phyloP scores from a whole-genome alignment of 345 rosid genomes.

The Pugionium cornutum region DNA sequence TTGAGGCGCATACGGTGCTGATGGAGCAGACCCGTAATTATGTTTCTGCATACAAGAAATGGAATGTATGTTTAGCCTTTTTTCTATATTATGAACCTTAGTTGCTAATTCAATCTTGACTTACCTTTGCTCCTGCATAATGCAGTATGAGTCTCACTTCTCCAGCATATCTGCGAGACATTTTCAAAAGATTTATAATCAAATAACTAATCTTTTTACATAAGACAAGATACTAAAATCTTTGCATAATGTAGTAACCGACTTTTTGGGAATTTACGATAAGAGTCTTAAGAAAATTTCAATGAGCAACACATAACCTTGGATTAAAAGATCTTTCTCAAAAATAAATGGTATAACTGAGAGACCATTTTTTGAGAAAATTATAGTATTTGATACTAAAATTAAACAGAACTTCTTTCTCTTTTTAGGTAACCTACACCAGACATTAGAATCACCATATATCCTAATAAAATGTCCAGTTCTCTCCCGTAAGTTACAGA shows the following conservation, averaged over 20 bases:
- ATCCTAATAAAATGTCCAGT: neutral
- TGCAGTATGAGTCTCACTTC: conserved; percentile 73
- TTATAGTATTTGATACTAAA: no score
- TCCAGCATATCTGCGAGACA: conserved; percentile 70
- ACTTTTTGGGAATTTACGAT: neutral
- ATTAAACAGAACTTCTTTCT: no score
- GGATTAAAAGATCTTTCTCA: neutral
- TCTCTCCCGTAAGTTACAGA: neutral
- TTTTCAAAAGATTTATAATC: conserved; percentile 8
- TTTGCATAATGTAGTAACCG: neutral
- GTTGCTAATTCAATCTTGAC: neutral
- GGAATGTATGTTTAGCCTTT: conserved; percentile 2
- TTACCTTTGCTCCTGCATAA: conserved; percentile 62
- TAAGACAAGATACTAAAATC: neutral
- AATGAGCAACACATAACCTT: neutral
- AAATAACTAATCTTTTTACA: neutral
- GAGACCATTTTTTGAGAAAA: no score
- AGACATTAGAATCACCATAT: neutral
- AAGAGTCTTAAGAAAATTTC: neutral
- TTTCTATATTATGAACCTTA: neutral
- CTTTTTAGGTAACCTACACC: no score
- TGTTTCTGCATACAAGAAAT: conserved; percentile 49
- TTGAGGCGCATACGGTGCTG: conserved; percentile 51
- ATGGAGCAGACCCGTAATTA: conserved; percentile 37
- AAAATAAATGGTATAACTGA: no score